Evolutionary conservation across 306 rosid genomes (phyloP), one percentile per base, ranked within the genome.

Genomic region (Medicago arabica): DNA sequence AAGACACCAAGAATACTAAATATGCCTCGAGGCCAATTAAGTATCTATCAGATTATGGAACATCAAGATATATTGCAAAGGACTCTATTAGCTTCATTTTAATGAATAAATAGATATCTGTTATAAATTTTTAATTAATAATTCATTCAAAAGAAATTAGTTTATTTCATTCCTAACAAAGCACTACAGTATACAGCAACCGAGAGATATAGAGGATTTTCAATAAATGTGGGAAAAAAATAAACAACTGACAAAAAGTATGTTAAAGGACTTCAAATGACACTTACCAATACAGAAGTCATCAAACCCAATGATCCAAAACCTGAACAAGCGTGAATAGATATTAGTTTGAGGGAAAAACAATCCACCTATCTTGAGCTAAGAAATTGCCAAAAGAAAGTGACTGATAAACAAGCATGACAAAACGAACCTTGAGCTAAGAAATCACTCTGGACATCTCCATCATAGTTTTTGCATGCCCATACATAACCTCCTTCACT

Each of bases 401-500:
- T 40, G 38, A 34, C 28, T 9, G 25, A 23, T 43, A 54, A 75
- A 51, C 63, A 79, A 59, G 61, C 62, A 66, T 14, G 51, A 38
- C 46, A 44, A 15, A 85, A 87, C 57, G 67, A 73, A 95, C 99
- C 99, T 95, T 95, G 99, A 55, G 99, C 99, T 74, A 95, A 88
- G 90, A 95, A 86, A 80, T 95, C 99, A 79, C 99, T 95, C 84
- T 95, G 99, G 47, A 95, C 97, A 79, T 95, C 98, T 77, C 98
- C 98, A 85, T 95, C 97, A 80, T 95, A 95, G 83, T 95, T 95
- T 86, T 95, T 95, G 97, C 98, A 95, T 64, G 98, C 98, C 98
- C 99, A 95, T 67, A 95, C 99, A 86, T 95, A 95, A 60, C 97
- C 99, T 85, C 99, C 99, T 36, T 95, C 99, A 51, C 99, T 92